Evolutionary conservation across 2,329 filamentous ascomycete genomes (phyloP).

Genomic region (Trichoderma gracile): DNA sequence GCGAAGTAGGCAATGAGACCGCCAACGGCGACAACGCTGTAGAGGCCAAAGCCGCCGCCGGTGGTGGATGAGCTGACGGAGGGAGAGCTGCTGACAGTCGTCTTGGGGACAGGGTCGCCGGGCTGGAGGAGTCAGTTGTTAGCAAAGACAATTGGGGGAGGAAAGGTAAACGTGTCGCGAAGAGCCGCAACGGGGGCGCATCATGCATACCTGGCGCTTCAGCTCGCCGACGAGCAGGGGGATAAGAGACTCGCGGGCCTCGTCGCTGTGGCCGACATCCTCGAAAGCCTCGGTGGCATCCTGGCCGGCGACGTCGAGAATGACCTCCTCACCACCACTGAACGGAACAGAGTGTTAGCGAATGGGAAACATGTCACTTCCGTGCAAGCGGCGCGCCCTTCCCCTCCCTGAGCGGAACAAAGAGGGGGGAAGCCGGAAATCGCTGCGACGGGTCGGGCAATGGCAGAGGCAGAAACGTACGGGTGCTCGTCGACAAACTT

Average conservation of each 20-base stretch:
- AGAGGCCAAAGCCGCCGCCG: constrained; percentile 74
- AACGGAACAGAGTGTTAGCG: neutral
- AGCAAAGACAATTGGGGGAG: no score
- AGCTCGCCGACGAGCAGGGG: constrained; percentile 72
- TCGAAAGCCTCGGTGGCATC: constrained; percentile 98
- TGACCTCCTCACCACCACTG: constrained; percentile 96
- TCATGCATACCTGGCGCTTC: constrained; percentile 71
- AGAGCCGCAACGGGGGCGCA: neutral
- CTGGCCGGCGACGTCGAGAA: constrained; percentile 93
- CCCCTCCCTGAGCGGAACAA: neutral
- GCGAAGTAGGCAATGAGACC: constrained; percentile 74
- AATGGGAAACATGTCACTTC: neutral
- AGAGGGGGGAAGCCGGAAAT: neutral
- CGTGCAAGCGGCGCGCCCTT: neutral
- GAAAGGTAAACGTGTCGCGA: constrained; percentile 3
- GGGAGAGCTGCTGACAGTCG: constrained; percentile 50
- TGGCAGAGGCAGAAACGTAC: constrained; percentile 48
- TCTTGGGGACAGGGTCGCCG: constrained; percentile 75
- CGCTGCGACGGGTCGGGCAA: neutral
- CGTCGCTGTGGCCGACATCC: constrained; percentile 98
- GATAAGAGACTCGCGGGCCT: constrained; percentile 91
- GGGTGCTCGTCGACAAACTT: constrained; percentile 98
- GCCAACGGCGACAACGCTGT: constrained; percentile 77
- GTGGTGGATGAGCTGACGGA: constrained; percentile 51
- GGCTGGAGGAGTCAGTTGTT: constrained; percentile 48